These are phyloP conservation scores for Pinus taeda DNA, from an alignment of 75 land plant genomes.

Conservation along the genomic window DNA sequence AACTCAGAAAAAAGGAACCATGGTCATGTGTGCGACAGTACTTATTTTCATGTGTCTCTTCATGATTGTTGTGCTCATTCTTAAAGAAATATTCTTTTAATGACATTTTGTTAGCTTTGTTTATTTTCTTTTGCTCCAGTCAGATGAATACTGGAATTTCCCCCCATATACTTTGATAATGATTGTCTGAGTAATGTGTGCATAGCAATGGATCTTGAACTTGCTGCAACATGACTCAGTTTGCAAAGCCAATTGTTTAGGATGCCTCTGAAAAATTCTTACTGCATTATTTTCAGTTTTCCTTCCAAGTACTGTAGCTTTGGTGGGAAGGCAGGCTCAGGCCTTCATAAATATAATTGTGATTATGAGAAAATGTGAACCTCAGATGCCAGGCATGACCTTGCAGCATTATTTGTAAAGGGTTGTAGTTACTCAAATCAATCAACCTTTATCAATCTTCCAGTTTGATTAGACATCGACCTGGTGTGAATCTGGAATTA, in stretches of 20 bases:
- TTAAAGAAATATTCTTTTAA: conserved; percentile 71
- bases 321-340: neutral
- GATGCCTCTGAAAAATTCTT: neutral
- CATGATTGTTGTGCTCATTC: conserved; percentile 77
- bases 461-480: neutral
- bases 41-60: conserved; percentile 84
- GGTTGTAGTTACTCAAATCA: neutral
- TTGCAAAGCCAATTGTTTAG: neutral
- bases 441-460: neutral
- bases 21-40: conserved; percentile 84
- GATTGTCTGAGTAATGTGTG: neutral
- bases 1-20: conserved; percentile 84
- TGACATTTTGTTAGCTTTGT: neutral
- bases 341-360: neutral
- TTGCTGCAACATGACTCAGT: neutral
- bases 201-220: neutral
- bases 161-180: neutral
- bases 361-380: neutral
- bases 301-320: neutral
- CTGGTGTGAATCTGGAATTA: neutral
- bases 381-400: neutral
- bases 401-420: neutral
- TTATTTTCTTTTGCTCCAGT: neutral
- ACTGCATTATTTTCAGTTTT: neutral
- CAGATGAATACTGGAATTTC: neutral